A percentile compares a stretch with the other conserved stretches of the same genome.
Conservation (phyloP, 495 filamentous ascomycete species). For the Sporormia fimetaria region DNA sequence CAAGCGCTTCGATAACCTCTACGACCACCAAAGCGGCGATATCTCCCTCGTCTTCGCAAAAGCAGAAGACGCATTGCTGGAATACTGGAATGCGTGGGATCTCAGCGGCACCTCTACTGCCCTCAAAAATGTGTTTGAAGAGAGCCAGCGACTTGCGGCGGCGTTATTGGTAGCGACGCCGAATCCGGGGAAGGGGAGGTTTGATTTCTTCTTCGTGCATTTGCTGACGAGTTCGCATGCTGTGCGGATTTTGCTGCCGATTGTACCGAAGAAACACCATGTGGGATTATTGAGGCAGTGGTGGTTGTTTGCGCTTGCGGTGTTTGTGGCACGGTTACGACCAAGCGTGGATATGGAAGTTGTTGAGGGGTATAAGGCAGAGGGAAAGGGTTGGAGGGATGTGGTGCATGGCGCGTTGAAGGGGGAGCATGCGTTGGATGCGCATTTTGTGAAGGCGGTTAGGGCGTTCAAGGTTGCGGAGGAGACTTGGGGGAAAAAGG, state of each 20-base stretch:
- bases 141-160: slow-evolving; percentile 64
- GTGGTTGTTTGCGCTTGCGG: slow-evolving; percentile 71
- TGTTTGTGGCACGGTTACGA: slow-evolving; percentile 65
- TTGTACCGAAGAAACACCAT: slow-evolving; percentile 63
- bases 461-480: slow-evolving; percentile 64
- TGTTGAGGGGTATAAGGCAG: slow-evolving; percentile 48
- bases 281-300: slow-evolving; percentile 65
- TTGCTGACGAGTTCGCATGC: slow-evolving; percentile 77
- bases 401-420: slow-evolving; percentile 57
- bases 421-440: slow-evolving; percentile 53
- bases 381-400: slow-evolving; percentile 63
- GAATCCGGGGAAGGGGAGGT: slow-evolving; percentile 43
- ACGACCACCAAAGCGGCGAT: slow-evolving; percentile 44
- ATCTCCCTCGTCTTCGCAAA: slow-evolving; percentile 54
- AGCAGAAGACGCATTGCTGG: slow-evolving; percentile 56
- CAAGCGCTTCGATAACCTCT: slow-evolving; percentile 48
- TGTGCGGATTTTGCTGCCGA: slow-evolving; percentile 68
- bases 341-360: slow-evolving; percentile 56
- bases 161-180: slow-evolving; percentile 57
- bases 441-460: slow-evolving; percentile 78
- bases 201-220: slow-evolving; percentile 81
- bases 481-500: slow-evolving; percentile 72
- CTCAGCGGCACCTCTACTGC: slow-evolving; percentile 46
- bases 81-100: slow-evolving; percentile 82
- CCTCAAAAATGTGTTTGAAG: slow-evolving; percentile 57